A percentile compares a stretch with the other conserved stretches of the same genome.
Evolutionary conservation across 2,329 filamentous ascomycete genomes (phyloP).

Genomic region (Botrytis sinoallii): DNA sequence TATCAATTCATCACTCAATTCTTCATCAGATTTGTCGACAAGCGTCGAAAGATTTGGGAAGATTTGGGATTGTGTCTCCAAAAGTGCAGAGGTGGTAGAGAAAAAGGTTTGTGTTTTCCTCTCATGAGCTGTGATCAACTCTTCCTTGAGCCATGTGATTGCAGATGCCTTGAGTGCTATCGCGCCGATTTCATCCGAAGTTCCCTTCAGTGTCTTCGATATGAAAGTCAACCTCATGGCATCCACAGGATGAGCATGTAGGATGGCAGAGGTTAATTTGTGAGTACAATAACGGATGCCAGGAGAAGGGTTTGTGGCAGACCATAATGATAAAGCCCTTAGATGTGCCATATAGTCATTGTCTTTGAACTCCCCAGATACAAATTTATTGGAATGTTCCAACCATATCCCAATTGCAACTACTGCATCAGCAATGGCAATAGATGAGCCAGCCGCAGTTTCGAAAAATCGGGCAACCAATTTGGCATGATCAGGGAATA

Average conservation of each 20-base stretch:
- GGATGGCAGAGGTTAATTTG: slow-evolving; percentile 37
- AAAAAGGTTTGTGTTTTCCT: slow-evolving; percentile 44
- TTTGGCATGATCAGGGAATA: slow-evolving; percentile 59
- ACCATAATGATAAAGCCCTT: slow-evolving; percentile 44
- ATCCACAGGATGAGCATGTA: slow-evolving; percentile 58
- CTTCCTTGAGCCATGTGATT: slow-evolving; percentile 61
- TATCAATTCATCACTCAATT: slow-evolving; percentile 51
- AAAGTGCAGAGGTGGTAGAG: slow-evolving; percentile 52
- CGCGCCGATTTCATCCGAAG: slow-evolving; percentile 46
- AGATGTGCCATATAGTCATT: slow-evolving; percentile 57
- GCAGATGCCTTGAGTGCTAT: slow-evolving; percentile 60
- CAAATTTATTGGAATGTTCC: slow-evolving; percentile 48
- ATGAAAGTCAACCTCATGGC: slow-evolving; percentile 58
- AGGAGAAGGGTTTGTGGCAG: slow-evolving; percentile 41
- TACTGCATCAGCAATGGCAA: slow-evolving; percentile 55
- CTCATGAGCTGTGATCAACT: slow-evolving; percentile 47
- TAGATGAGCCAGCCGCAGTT: slow-evolving; percentile 46
- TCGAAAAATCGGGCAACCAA: slow-evolving; percentile 54
- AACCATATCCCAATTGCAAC: slow-evolving; percentile 59
- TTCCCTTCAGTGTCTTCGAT: slow-evolving; percentile 63
- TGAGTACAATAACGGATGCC: slow-evolving; percentile 39
- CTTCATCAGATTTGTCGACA: slow-evolving; percentile 42
- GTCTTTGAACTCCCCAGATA: slow-evolving; percentile 38
- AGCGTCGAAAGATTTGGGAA: slow-evolving; percentile 56
- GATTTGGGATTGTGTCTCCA: slow-evolving; percentile 58